A percentile compares a stretch with the other conserved stretches of the same genome.
These are phyloP conservation scores for Camelina laxa DNA, from an alignment of 345 rosid species.

Conservation along the genomic window DNA sequence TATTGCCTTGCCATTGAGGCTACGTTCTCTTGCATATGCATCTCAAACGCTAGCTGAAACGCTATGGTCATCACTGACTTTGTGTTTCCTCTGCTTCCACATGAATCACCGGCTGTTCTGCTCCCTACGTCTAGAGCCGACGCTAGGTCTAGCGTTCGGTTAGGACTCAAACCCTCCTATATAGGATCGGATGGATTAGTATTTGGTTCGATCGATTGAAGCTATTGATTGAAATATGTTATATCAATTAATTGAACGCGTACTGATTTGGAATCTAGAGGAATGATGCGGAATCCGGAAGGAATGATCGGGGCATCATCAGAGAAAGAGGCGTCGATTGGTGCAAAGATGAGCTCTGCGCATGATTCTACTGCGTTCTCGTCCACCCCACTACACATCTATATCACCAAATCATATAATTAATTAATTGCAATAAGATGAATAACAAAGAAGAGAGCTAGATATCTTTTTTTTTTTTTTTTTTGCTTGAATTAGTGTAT, in stretches of 20 bases:
- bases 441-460: background rate
- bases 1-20: slow-evolving; percentile 42
- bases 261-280: slow-evolving; percentile 81
- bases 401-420: slow-evolving; percentile 32
- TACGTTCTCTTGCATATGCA: slow-evolving; percentile 87
- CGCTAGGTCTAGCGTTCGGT: slow-evolving; percentile 93
- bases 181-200: slow-evolving; percentile 1
- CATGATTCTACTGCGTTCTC: slow-evolving; percentile 83
- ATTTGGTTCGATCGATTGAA: background rate
- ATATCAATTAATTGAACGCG: slow-evolving; percentile 13
- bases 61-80: slow-evolving; percentile 98
- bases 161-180: slow-evolving; percentile 87
- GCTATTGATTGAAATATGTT: background rate
- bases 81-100: slow-evolving; percentile 58
- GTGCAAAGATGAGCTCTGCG: slow-evolving; percentile 92
- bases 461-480: background rate
- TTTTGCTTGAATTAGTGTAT: background rate
- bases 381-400: slow-evolving; percentile 96
- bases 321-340: slow-evolving; percentile 94
- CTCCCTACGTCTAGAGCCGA: slow-evolving; percentile 88
- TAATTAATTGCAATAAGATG: background rate
- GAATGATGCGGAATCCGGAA: slow-evolving; percentile 97
- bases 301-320: slow-evolving; percentile 96
- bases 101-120: slow-evolving; percentile 60
- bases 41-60: slow-evolving; percentile 84